Base-by-base conservation (phyloP, 164 flowering plant genomes). In the Stephania cephalantha region DNA sequence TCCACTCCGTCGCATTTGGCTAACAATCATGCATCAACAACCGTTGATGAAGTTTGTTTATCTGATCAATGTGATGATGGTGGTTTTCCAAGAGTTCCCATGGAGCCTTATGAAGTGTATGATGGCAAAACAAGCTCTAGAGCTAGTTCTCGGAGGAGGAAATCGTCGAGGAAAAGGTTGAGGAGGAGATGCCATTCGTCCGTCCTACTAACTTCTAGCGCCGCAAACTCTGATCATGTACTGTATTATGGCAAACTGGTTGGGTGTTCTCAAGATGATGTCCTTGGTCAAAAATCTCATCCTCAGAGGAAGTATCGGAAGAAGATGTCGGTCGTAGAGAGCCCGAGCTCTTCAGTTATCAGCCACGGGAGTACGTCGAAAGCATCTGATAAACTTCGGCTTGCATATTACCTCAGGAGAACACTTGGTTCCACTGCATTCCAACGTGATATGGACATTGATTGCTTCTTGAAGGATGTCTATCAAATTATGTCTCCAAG, bases 161-260 rank as follows among this genome's bases (percentile, higher is more conserved):
- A 74, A 15, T 45, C 79, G 13, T 20, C 74, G 5, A 65, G 82
- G 52, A 86, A 78, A 68, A 81, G 82, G 75, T 52, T 71, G 61
- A 86, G 85, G 75, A 79, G 78, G 76, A 81, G 88, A 80, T 79
- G 83, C 48, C n/a, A 20, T 4, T 66, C 75, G 7, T 61, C 55
- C 3, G 70, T 6, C 17, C 48, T 78, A 73, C 20, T 50, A 18
- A 52, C 72, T 58, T 72, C 29, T 6, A 73, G 74, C 73, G 52
- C 77, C 12, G 78, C 76, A 20, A 87, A 88, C 31, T 44, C 18
- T 48, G 89, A 84, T 74, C 71, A 46, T 74, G 71, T 68, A 8
- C 29, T 72, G 30, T 82, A 82, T 66, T 82, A 82, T 72, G 79
- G 72, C 13, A 76, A 72, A 58, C 20, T 46, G 7, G 50, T 69